These are phyloP conservation scores for Hypoxylon sp. DNA, from an alignment of 2,329 filamentous ascomycete species.

Conservation along the genomic window DNA sequence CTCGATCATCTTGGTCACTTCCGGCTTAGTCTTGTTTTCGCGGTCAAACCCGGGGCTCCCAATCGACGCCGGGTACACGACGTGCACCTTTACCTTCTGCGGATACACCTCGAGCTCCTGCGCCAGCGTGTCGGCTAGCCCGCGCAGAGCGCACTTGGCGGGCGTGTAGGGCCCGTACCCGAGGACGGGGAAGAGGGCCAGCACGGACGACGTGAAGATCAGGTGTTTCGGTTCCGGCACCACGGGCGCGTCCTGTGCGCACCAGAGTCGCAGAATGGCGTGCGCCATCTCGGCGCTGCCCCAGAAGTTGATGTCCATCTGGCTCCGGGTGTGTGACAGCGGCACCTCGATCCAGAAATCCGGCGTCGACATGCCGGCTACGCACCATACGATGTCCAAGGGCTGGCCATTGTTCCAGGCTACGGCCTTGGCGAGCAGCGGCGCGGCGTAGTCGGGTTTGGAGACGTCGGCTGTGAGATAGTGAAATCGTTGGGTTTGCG, in stretches of 20 bases:
- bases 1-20: conserved; percentile 83
- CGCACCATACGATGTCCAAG: conserved; percentile 92
- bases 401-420: conserved; percentile 81
- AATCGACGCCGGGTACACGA: conserved; percentile 89
- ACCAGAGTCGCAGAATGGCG: conserved; percentile 82
- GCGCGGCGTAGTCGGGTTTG: conserved; percentile 75
- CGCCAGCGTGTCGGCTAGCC: conserved; percentile 84
- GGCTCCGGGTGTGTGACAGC: conserved; percentile 74
- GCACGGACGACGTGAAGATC: conserved; percentile 85
- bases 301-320: conserved; percentile 96
- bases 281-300: conserved; percentile 89
- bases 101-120: conserved; percentile 92
- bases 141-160: conserved; percentile 86
- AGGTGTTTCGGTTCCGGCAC: conserved; percentile 77
- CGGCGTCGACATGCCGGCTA: conserved; percentile 82
- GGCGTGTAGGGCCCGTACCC: conserved; percentile 90
- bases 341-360: conserved; percentile 83
- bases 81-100: conserved; percentile 82
- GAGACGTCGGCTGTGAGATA: conserved; percentile 88
- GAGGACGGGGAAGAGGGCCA: conserved; percentile 81
- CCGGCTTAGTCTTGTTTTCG: conserved; percentile 85
- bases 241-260: conserved; percentile 64
- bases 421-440: conserved; percentile 79
- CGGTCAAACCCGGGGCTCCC: conserved; percentile 79
- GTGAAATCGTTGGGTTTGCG: conserved; percentile 81